Evolutionary conservation across 352 stramenopile genomes (phyloP).

Genomic region (Aphanomyces stellatus): DNA sequence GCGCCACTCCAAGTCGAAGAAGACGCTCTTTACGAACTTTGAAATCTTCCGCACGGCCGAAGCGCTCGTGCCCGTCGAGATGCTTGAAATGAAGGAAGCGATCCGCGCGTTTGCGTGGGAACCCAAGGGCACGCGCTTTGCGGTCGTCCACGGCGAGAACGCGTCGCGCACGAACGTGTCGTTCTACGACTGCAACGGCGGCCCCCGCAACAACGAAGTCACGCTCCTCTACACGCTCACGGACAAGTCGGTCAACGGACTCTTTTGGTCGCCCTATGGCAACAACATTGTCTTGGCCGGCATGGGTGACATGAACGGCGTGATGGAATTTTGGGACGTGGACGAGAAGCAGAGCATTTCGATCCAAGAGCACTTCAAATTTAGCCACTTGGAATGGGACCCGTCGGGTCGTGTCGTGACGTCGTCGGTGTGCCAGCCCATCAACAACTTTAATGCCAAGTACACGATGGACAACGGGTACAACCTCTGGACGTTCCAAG

Average conservation of each 20-base stretch:
- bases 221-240: conserved; percentile 92
- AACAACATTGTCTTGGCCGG: conserved; percentile 93
- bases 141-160: conserved; percentile 93
- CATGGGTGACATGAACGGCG: conserved; percentile 92
- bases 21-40: conserved; percentile 99
- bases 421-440: conserved; percentile 93
- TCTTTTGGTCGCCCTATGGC: conserved; percentile 95
- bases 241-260: conserved; percentile 91
- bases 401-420: conserved; percentile 92
- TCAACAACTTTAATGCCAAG: conserved; percentile 94
- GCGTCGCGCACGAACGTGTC: conserved; percentile 89
- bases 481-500: conserved; percentile 97
- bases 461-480: conserved; percentile 99
- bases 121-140: conserved; percentile 93
- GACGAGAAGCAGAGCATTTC: conserved; percentile 91
- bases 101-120: conserved; percentile 97
- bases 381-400: conserved; percentile 97
- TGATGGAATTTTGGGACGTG: conserved; percentile 97
- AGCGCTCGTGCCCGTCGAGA: conserved; percentile 94
- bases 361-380: conserved; percentile 97
- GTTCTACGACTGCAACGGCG: conserved; percentile 94
- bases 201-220: conserved; percentile 78
- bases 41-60: conserved; percentile 97
- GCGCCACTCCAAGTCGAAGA: conserved; percentile 90
- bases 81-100: conserved; percentile 96